Evolutionary conservation across 2,329 filamentous ascomycete species (phyloP).

Genomic region (Talaromyces amestolkiae): DNA sequence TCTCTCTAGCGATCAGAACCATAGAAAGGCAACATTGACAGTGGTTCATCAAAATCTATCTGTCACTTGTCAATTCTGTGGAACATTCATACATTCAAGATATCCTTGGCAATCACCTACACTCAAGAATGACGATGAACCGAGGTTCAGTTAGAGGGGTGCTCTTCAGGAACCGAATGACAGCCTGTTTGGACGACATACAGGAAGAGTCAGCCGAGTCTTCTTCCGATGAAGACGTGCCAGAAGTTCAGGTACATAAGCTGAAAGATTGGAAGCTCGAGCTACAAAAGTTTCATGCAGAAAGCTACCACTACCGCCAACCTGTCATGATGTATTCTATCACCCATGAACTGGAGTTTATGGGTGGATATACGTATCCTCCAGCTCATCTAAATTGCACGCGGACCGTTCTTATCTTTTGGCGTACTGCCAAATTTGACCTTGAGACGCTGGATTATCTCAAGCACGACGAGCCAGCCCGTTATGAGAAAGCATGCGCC

Average conservation of each 20-base stretch:
- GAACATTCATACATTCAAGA: not conserved
- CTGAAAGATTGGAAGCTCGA: not conserved
- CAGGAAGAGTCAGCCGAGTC: not conserved
- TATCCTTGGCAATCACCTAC: not conserved
- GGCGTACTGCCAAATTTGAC: not conserved
- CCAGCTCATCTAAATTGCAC: not conserved
- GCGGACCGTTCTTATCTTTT: not conserved
- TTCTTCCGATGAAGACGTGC: not conserved
- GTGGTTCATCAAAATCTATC: not conserved
- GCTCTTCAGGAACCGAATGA: not conserved
- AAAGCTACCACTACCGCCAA: not conserved
- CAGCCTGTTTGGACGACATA: not conserved
- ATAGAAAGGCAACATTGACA: not conserved
- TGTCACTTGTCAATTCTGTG: not conserved
- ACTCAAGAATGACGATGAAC: not conserved
- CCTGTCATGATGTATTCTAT: not conserved
- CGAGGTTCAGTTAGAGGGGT: not conserved
- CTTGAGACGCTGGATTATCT: not conserved
- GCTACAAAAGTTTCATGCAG: not conserved
- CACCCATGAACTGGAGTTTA: not conserved
- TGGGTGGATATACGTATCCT: not conserved
- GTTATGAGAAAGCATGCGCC: not conserved
- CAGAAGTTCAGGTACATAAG: not conserved
- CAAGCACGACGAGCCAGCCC: not conserved
- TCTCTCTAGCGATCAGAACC: not conserved